Evolutionary conservation across 2,329 filamentous ascomycete genomes (phyloP), one percentile per base, ranked within the genome.

Genomic region (Curvularia lunata): DNA sequence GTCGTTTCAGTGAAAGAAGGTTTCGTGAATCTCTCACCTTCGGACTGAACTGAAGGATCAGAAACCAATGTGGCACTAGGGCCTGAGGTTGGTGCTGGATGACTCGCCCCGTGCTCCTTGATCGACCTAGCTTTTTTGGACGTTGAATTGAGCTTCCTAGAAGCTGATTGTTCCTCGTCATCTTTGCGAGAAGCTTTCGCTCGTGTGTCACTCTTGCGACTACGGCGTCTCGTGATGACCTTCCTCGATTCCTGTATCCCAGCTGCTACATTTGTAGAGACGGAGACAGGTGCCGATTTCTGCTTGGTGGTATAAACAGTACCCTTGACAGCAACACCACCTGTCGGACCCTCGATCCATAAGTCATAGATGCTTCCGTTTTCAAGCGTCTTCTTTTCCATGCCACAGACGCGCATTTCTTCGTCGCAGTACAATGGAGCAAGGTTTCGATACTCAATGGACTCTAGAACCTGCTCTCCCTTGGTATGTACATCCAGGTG

Each of bases 341-440:
- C 73, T 66, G 77, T 72, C 7, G 71, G 75, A 13, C 71, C 78
- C 68, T 79, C 75, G 52, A 73, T 77, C 77, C 74, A 81, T 57
- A 78, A 64, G 59, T 79, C 68, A 56, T 74, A 75, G 67, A 75
- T 38, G 12, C 52, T 54, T 16, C 57, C 65, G 7, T 59, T 56
- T 1, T 57, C n/a, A 16, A 40, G 53, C 8, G 42, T 64, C 28
- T 71, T 77, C n/a, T 75, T 76, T 56, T 76, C 80, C 61, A 84
- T 83, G 13, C 89, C 83, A 68, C 91, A 94, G 4, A 97, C 82
- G 28, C 77, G 86, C 77, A 96, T 81, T 49, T 84, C 76, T 75
- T 95, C 89, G 42, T 85, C 82, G 28, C 87, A 91, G 74, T 92
- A 96, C 19, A 98, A 79, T 13, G 94, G 93, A 9, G 89, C 86